Conservation (phyloP, 768 basidiomycete species). For the Hirschioporus abietinus region DNA sequence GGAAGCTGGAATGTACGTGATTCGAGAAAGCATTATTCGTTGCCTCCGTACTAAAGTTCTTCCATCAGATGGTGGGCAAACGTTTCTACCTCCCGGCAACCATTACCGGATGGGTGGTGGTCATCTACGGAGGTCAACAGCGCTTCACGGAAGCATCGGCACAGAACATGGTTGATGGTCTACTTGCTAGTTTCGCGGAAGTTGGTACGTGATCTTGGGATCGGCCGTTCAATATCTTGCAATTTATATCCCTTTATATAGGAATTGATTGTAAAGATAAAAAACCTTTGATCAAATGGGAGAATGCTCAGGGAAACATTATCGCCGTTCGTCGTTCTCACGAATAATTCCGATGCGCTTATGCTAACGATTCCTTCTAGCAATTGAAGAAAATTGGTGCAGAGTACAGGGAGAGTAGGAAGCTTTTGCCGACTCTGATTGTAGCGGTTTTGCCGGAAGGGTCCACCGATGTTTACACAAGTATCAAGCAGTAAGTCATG, state of each 20-base stretch:
- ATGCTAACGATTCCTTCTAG: constrained; percentile 18
- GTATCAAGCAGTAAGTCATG: constrained; percentile 66
- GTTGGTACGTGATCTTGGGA: constrained; percentile 47
- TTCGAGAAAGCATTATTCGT: constrained; percentile 9
- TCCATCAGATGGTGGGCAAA: constrained; percentile 59
- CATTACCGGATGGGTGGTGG: constrained; percentile 57
- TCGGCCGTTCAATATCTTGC: neutral
- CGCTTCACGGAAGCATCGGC: constrained; percentile 50
- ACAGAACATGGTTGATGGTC: constrained; percentile 48
- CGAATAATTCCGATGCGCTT: constrained; percentile 2
- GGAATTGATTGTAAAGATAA: constrained; percentile 53
- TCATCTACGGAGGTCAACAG: constrained; percentile 57
- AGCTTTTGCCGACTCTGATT: constrained; percentile 47
- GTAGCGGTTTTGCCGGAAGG: constrained; percentile 69
- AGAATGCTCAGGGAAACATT: constrained; percentile 54
- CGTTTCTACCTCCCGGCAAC: constrained; percentile 52
- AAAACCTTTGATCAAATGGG: constrained; percentile 43
- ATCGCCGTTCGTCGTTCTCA: constrained; percentile 29
- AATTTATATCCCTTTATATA: constrained; percentile 20
- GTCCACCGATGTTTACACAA: constrained; percentile 70
- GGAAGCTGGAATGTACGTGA: constrained; percentile 73
- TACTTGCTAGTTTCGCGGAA: constrained; percentile 42
- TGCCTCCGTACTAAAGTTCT: constrained; percentile 10
- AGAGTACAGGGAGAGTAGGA: constrained; percentile 35
- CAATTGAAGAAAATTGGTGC: constrained; percentile 49